Evolutionary conservation across 2,329 filamentous ascomycete genomes (phyloP).

Genomic region (Pseudopyrenochaeta lycopersici): DNA sequence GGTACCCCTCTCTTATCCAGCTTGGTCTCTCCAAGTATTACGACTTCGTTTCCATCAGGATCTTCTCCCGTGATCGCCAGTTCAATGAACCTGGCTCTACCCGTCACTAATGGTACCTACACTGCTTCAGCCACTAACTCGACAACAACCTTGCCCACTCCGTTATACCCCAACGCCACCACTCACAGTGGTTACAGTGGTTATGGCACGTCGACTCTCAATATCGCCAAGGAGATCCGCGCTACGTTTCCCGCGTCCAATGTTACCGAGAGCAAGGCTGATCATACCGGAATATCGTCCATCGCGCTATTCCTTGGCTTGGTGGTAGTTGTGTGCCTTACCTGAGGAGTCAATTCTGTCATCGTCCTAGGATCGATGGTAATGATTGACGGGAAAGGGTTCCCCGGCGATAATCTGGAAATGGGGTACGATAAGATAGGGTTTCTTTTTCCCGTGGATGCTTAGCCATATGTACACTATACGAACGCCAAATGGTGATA

Average conservation of each 20-base stretch:
- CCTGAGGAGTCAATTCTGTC: slow-evolving; percentile 1
- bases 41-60: not conserved
- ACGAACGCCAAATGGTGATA: not conserved
- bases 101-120: not conserved
- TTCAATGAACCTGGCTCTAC: not conserved
- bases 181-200: slow-evolving; percentile 5
- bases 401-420: not conserved
- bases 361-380: not conserved
- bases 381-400: not conserved
- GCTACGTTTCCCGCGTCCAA: not conserved
- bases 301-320: slow-evolving; percentile 10
- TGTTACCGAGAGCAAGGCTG: slow-evolving; percentile 5
- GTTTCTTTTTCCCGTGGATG: too few species aligned
- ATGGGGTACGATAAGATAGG: slow-evolving; percentile 1
- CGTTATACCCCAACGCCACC: slow-evolving; percentile 17
- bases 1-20: not conserved
- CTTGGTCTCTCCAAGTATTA: not conserved
- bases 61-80: not conserved
- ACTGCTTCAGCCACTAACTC: slow-evolving; percentile 1
- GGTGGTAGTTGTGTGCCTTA: slow-evolving; percentile 7
- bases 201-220: slow-evolving; percentile 14
- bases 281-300: slow-evolving; percentile 7
- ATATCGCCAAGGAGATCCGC: slow-evolving; percentile 6
- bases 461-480: not conserved
- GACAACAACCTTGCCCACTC: slow-evolving; percentile 3